These are phyloP conservation scores for Kingdonia uniflora DNA, from an alignment of 164 flowering plant species.

Conservation along the genomic window DNA sequence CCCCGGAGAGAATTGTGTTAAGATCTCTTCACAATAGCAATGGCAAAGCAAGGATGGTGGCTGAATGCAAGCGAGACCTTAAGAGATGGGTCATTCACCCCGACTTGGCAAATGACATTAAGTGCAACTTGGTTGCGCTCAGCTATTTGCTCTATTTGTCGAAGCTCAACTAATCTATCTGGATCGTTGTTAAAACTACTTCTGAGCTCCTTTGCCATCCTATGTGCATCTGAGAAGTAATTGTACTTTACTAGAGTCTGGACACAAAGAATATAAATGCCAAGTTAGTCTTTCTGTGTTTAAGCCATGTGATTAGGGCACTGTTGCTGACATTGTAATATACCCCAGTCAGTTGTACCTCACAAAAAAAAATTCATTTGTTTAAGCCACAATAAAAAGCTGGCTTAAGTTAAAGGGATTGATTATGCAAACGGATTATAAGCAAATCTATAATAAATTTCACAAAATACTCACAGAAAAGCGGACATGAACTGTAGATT, in stretches of 20 bases:
- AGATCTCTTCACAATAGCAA: constrained; percentile 76
- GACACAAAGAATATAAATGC: not conserved
- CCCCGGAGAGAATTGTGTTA: constrained; percentile 18
- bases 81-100: constrained; percentile 57
- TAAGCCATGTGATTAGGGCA: too few relatives aligned
- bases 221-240: constrained; percentile 77
- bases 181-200: constrained; percentile 59
- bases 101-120: constrained; percentile 53
- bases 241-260: constrained; percentile 60
- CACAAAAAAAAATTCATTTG: too few relatives aligned
- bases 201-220: constrained; percentile 71
- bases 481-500: constrained; percentile 43
- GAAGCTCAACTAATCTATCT: constrained; percentile 65
- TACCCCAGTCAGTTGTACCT: too few relatives aligned
- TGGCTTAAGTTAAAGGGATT: too few relatives aligned
- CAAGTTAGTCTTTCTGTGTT: too few relatives aligned
- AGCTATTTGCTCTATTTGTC: constrained; percentile 75
- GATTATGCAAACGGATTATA: too few relatives aligned
- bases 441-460: too few relatives aligned
- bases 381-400: not conserved
- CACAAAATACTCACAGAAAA: constrained; percentile 47
- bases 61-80: constrained; percentile 74
- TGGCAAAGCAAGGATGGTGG: constrained; percentile 77
- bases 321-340: too few relatives aligned
- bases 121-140: constrained; percentile 82